Evolutionary conservation across 306 rosid genomes (phyloP).

Genomic region (Hippophae gyantsensis): DNA sequence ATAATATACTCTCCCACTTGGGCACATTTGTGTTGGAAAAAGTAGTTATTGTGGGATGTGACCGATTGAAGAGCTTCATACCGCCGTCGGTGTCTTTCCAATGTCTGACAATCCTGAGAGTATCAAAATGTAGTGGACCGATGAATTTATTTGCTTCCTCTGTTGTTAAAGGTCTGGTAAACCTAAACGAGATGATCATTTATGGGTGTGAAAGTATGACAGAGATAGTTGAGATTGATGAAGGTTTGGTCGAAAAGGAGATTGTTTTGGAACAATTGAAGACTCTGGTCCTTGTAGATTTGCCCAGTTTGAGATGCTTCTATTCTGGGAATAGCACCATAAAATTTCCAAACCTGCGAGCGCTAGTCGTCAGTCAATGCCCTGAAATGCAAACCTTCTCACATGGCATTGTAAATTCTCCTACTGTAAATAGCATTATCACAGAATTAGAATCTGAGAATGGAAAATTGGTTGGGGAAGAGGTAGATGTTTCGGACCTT

Average conservation of each 20-base stretch:
- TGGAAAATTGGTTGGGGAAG: no score
- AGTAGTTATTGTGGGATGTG: neutral
- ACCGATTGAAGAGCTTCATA: neutral
- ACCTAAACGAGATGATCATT: neutral
- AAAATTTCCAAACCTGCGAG: neutral
- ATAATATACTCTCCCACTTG: neutral
- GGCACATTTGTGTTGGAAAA: neutral
- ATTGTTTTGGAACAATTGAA: neutral
- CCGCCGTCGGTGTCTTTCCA: neutral
- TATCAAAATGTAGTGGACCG: neutral
- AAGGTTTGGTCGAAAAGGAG: neutral
- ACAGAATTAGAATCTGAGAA: no score
- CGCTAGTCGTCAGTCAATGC: neutral
- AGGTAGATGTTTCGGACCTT: no score
- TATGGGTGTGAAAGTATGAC: neutral
- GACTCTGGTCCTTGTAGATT: neutral
- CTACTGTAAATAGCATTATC: neutral
- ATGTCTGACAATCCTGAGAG: neutral
- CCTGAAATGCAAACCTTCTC: constrained; percentile 4
- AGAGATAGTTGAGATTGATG: neutral
- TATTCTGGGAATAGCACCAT: neutral
- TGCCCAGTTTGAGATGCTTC: neutral
- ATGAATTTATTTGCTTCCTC: neutral
- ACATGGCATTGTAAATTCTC: neutral
- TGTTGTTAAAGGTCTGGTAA: neutral